Conservation (phyloP, 495 filamentous ascomycete genomes). For the Hypoxylon fuscum region DNA sequence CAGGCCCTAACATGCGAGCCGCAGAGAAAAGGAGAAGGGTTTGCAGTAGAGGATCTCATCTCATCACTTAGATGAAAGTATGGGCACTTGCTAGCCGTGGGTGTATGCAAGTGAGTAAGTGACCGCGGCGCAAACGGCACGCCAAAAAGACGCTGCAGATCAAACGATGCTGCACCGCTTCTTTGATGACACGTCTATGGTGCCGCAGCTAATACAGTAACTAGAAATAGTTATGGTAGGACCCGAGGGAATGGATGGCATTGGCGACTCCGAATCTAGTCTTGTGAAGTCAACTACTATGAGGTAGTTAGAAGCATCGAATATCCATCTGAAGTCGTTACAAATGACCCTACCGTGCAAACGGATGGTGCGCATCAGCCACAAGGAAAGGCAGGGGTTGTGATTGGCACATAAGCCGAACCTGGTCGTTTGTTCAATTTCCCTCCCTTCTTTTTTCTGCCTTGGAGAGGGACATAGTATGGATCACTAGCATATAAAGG, state of each 20-base stretch:
- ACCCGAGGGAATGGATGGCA: conserved; percentile 31
- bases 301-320: conserved; percentile 1
- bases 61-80: conserved; percentile 8
- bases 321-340: conserved; percentile 25
- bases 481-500: conserved; percentile 41
- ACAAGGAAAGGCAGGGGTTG: conserved; percentile 29
- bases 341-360: conserved; percentile 2
- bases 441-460: conserved; percentile 29
- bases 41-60: neutral
- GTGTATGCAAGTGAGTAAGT: neutral
- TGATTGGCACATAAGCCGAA: conserved; percentile 34
- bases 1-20: conserved; percentile 9
- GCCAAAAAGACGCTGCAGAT: conserved; percentile 18
- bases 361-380: conserved; percentile 31
- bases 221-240: conserved; percentile 15
- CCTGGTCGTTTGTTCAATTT: conserved; percentile 6
- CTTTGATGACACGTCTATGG: conserved; percentile 10
- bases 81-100: conserved; percentile 5
- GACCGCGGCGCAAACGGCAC: conserved; percentile 22
- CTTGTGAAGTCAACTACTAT: neutral
- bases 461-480: conserved; percentile 30
- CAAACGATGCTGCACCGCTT: conserved; percentile 16
- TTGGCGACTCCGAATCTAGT: conserved; percentile 35
- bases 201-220: conserved; percentile 14
- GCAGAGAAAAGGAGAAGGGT: conserved; percentile 1